Evolutionary conservation across 371 early-diverging fungal species (phyloP), one percentile per base, ranked within the genome.

Genomic region (Mortierella sp.): DNA sequence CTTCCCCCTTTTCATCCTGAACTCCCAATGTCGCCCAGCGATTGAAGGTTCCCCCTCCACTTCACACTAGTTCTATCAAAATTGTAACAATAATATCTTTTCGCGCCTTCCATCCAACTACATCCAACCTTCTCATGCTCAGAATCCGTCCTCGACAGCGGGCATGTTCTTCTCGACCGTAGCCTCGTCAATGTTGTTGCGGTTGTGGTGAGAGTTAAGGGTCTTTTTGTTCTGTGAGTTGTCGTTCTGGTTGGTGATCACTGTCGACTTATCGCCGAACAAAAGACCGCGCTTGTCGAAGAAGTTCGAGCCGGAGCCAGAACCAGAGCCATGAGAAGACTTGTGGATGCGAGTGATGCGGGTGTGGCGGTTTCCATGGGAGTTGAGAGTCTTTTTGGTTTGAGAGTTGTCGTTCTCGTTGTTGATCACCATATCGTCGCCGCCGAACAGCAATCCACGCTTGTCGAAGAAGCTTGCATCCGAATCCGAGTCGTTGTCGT

Each of bases 371-470:
- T 76, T 76, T 7, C 68, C 71, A 21, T 72, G 71, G 10, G 77
- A 70, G 24, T 70, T 73, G 49, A 70, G 41, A 14, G 77, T 71
- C 35, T 77, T 70, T 35, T 44, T 74, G 24, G 32, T 60, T 46
- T 71, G 58, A 12, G 74, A 74, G 70, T 78, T 78, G 56, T 74
- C 74, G 46, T 78, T 78, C 46, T 54, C 46, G 55, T 74, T 78
- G 46, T 55, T 74, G 70, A 76, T 76, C 24, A 41, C n/a, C 55
- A 54, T 76, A 16, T 55, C 55, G 18, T 68, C 55, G 29, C 55
- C 58, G n/a, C 76, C 71, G 29, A 76, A 60, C 24, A 75, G 54
- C 38, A 76, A 43, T 4, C 76, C 71, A 11, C 76, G 70, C 48
- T 54, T 46, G 29, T 76, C 76, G 1, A 70, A 68, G 24, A 54